Base-by-base conservation (phyloP, 2,329 filamentous ascomycete genomes). In the Chaetoscypha palmicola region DNA sequence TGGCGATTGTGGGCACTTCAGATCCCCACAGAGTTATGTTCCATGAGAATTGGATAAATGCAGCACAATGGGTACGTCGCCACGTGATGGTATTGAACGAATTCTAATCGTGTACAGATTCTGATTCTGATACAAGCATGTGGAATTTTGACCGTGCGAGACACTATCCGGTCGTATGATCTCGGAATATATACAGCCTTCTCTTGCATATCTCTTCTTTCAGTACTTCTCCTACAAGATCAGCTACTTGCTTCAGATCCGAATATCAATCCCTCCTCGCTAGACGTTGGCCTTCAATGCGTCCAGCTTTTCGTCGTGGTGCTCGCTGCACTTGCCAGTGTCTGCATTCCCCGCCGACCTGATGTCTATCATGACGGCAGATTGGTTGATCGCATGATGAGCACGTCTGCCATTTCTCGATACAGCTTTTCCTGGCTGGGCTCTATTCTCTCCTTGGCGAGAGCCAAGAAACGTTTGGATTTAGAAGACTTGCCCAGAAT, bases 351-450 rank as follows among this genome's bases (percentile, higher is more conserved):
- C 3, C 73, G 85, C 33, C 72, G 85, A 9, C 85, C 85, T 3
- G 70, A 80, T 41, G 78, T 89, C 14, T 86, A 71, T 56, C 72
- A 55, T 50, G 61, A 79, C 30, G 78, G 70, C 20, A 66, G 70
- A 36, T 59, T 69, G 3, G 80, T 91, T 23, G 84, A 90, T 57
- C 66, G 68, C 12, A 72, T 83, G 64, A 72, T 70, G 54, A 82
- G 80, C 0, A 69, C 68, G 3, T 79, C 80, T 2, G 74, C 79
- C 1, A 67, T 83, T 37, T 71, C 66, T 39, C 74, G 77, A 39
- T 77, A 78, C 56, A 84, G 76, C 5, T 90, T 81, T 65, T 66
- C 68, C 38, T 91, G 84, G 84, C 70, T 75, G 2, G 63, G 60
- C 1, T 60, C 65, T 2, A 54, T 88, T 0, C 68, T 90, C 11